These are phyloP conservation scores for Ordospora colligata DNA, from an alignment of 371 early-diverging fungal genomes.

Conservation along the genomic window DNA sequence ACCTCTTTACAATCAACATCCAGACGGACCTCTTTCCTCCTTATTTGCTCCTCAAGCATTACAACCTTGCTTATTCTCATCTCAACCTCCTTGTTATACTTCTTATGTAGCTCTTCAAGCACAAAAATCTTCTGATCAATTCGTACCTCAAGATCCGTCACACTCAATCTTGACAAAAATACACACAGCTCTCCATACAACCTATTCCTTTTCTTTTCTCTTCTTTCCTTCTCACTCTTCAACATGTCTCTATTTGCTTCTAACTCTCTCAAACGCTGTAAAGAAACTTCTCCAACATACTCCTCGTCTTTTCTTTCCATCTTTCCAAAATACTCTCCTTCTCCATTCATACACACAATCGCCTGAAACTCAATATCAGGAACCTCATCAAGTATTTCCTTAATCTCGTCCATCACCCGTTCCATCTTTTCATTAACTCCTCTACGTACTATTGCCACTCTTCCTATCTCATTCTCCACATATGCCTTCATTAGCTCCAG, in stretches of 20 bases:
- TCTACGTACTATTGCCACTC: not conserved
- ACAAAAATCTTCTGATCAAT: conserved; percentile 21
- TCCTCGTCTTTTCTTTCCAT: not conserved
- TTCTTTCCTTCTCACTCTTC: not conserved
- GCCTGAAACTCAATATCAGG: not conserved
- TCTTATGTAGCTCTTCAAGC: conserved; percentile 23
- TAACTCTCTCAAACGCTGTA: not conserved
- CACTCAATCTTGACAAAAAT: not conserved
- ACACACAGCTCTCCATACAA: conserved; percentile 33
- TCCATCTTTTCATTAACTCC: conserved; percentile 7
- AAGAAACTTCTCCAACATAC: not conserved
- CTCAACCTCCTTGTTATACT: conserved; percentile 7
- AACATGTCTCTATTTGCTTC: conserved; percentile 6
- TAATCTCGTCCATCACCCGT: not conserved
- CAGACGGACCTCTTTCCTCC: not conserved
- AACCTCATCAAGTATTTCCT: not conserved
- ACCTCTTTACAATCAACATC: not conserved
- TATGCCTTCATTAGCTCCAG: not conserved
- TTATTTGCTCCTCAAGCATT: conserved; percentile 12
- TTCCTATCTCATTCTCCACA: not conserved
- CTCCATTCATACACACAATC: not conserved
- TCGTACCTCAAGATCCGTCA: not conserved
- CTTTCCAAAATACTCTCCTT: not conserved
- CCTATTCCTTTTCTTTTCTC: conserved; percentile 23
- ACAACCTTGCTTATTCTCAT: conserved; percentile 19